Base-by-base conservation (phyloP, 2,329 filamentous ascomycete species). In the Neonectria ditissima region DNA sequence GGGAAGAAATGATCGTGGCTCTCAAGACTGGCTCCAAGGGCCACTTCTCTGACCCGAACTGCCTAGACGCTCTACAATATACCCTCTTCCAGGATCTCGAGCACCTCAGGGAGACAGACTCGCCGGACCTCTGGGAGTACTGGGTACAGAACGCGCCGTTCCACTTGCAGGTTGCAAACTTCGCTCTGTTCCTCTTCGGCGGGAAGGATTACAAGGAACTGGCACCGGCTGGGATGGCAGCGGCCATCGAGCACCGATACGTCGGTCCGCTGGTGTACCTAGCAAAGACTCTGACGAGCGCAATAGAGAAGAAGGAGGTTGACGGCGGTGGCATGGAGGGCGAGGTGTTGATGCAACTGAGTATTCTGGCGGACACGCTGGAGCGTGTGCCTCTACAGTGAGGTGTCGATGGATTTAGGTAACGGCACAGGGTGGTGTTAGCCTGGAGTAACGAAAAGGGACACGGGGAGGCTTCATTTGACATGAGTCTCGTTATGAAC, bases 41-140 rank as follows among this genome's bases (percentile, higher is more conserved):
- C 9, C 75, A 73, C 24, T 91, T 91, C 73, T 76, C 82, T 11
- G 82, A 80, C 5, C 78, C 84, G 0, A 85, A 87, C 16, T 86
- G 86, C 45, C 78, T 91, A 20, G 85, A 89, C 44, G 81, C 82
- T 20, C 80, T 89, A n/a, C 87, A 90, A 71, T 88, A 89, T 69
- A 82, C 82, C 48, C 76, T 90, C 16, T 91, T 91, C 70, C 87
- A 87, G 2, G 82, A 86, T 72, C 79, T 87, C 45, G 80, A 80
- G n/a, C 75, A 79, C 4, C 76, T 89, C 18, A 75, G 76, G 3
- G 79, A 83, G 22, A 78, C 80, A 30, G 80, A 80, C 22, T 67
- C 75, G 2, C 76, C 79, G 5, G 80, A 81, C 2, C 67, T 89
- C 34, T 72, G 81, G 39, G 83, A 88, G 24, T 86, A 86, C 68